These are phyloP conservation scores for Arthroderma uncinatum DNA, from an alignment of 2,329 filamentous ascomycete species.

Conservation along the genomic window DNA sequence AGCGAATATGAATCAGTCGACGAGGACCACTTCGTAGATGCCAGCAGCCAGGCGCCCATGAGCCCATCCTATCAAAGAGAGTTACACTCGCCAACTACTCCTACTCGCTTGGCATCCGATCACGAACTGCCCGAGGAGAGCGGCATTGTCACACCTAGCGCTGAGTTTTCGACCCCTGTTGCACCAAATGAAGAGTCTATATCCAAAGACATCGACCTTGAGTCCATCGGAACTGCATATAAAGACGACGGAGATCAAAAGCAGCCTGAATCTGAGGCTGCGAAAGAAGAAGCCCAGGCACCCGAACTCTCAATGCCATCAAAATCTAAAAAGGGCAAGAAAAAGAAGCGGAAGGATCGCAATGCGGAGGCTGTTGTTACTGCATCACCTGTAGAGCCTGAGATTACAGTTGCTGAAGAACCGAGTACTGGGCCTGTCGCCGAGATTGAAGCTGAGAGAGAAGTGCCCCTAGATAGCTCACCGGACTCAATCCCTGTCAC, in stretches of 20 bases:
- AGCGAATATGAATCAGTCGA: not conserved
- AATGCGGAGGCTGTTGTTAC: not conserved
- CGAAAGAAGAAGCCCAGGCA: not conserved
- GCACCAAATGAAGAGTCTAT: not conserved
- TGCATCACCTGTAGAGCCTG: not conserved
- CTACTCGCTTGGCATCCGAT: not conserved
- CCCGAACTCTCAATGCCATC: not conserved
- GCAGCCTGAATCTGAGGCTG: not conserved
- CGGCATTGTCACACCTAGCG: not conserved
- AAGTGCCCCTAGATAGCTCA: not conserved
- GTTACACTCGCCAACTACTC: not conserved
- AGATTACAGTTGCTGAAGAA: not conserved
- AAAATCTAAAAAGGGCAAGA: conserved; percentile 6
- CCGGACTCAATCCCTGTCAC: not conserved
- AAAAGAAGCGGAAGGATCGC: not conserved
- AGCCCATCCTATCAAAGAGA: conserved; percentile 1
- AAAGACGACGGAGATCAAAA: not conserved
- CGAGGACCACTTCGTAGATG: conserved; percentile 1
- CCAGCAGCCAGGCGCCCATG: conserved; percentile 1
- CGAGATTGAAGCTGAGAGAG: not conserved
- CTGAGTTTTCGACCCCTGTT: not conserved
- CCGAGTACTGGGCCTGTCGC: not conserved
- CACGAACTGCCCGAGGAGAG: not conserved
- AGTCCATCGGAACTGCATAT: conserved; percentile 1
- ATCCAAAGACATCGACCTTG: not conserved